These are phyloP conservation scores for Clonostachys sp. DNA, from an alignment of 2,329 filamentous ascomycete genomes.

Conservation along the genomic window DNA sequence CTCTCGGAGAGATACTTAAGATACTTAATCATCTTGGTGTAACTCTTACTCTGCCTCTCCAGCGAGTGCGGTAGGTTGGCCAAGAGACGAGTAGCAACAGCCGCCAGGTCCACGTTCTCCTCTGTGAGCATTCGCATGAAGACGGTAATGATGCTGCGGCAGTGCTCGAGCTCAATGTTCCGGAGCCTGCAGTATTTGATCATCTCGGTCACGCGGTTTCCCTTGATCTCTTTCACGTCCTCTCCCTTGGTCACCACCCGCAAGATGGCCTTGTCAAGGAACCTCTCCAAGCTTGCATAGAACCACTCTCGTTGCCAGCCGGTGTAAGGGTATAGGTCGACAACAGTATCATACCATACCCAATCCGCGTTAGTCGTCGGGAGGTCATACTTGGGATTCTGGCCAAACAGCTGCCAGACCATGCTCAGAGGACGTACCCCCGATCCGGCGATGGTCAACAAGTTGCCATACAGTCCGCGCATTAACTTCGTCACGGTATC, in stretches of 20 bases:
- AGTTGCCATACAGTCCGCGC: constrained; percentile 10
- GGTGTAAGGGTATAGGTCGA: constrained; percentile 9
- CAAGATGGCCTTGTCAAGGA: constrained; percentile 9
- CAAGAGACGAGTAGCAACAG: constrained; percentile 5
- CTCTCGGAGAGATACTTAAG: constrained; percentile 5
- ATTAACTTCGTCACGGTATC: constrained; percentile 10
- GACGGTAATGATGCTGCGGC: constrained; percentile 8
- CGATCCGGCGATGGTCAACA: constrained; percentile 9
- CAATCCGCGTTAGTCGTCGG: constrained; percentile 6
- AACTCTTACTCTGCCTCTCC: constrained; percentile 5
- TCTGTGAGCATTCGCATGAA: constrained; percentile 7
- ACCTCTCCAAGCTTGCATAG: constrained; percentile 5
- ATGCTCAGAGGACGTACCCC: constrained; percentile 9
- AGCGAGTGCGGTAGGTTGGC: constrained; percentile 2
- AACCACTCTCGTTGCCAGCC: constrained; percentile 8
- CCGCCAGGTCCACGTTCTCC: constrained; percentile 1
- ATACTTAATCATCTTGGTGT: constrained; percentile 7
- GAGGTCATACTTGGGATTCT: constrained; percentile 5
- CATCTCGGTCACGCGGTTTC: constrained; percentile 4
- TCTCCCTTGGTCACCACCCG: constrained; percentile 9
- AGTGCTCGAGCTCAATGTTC: constrained; percentile 10
- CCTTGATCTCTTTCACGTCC: constrained; percentile 3
- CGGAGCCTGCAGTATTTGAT: constrained; percentile 6
- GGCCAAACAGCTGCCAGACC: constrained; percentile 10
- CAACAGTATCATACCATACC: constrained; percentile 9